phyloP scores from a whole-genome alignment of 768 basidiomycete genomes.

The Mrakia blollopis region DNA sequence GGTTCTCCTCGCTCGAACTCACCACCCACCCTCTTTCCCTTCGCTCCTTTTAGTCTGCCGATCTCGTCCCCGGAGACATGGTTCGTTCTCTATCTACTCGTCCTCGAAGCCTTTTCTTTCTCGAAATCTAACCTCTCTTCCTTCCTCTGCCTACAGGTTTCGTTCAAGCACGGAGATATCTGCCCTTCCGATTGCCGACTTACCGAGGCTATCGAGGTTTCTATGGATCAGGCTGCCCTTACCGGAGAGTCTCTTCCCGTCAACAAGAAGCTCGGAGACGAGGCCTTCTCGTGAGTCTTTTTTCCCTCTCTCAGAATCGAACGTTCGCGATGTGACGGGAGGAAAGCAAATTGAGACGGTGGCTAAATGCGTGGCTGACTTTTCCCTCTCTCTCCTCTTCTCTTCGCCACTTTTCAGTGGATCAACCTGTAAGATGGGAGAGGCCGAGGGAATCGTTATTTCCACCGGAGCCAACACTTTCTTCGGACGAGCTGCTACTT shows the following conservation, averaged over 20 bases:
- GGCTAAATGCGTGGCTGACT: neutral
- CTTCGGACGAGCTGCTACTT: constrained; percentile 96
- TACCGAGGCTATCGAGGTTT: constrained; percentile 92
- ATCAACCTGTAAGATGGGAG: constrained; percentile 98
- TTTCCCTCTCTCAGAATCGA: constrained; percentile 8
- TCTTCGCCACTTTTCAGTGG: constrained; percentile 53
- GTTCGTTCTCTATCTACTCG: constrained; percentile 30
- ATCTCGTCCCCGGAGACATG: constrained; percentile 91
- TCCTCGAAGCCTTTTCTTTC: neutral
- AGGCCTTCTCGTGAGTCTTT: constrained; percentile 87
- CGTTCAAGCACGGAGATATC: constrained; percentile 99
- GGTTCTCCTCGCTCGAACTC: neutral
- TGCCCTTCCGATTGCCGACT: constrained; percentile 98
- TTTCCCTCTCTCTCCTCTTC: neutral
- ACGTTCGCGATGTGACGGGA: neutral
- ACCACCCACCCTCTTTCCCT: neutral
- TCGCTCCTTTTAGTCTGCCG: constrained; percentile 52
- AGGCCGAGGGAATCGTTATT: constrained; percentile 97
- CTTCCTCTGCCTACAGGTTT: constrained; percentile 44
- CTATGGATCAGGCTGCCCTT: constrained; percentile 95
- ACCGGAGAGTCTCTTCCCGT: constrained; percentile 95
- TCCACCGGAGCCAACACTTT: constrained; percentile 93
- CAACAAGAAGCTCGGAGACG: constrained; percentile 86
- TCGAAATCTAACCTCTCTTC: neutral
- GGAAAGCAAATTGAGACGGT: neutral